Percentiles rank a stretch among this genome's conserved stretches.
These are phyloP conservation scores for Encephalitozoon hellem DNA, from an alignment of 371 early-diverging fungal species.

Conservation along the genomic window DNA sequence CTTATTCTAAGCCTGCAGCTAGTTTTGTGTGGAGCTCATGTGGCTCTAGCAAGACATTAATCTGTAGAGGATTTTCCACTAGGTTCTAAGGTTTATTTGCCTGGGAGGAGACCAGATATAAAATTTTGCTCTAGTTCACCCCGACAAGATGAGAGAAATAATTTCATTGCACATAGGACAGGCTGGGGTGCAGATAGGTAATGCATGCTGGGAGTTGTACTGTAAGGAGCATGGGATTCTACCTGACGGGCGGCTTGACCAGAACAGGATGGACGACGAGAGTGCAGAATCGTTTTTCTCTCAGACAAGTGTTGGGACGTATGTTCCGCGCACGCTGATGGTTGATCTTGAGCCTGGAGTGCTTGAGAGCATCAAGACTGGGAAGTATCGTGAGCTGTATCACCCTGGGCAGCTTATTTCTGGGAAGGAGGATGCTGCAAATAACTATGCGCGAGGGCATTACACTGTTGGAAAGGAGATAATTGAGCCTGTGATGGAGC, in stretches of 20 bases:
- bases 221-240: slow-evolving; percentile 88
- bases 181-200: slow-evolving; percentile 99
- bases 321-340: slow-evolving; percentile 93
- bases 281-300: slow-evolving; percentile 82
- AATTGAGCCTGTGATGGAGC: slow-evolving; percentile 83
- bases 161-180: slow-evolving; percentile 89
- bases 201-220: slow-evolving; percentile 98
- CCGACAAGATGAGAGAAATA: slow-evolving; percentile 78
- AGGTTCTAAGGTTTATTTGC: background rate
- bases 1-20: background rate
- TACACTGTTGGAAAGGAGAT: slow-evolving; percentile 96
- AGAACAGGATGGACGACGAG: slow-evolving; percentile 65
- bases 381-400: slow-evolving; percentile 86
- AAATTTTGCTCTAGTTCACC: slow-evolving; percentile 20
- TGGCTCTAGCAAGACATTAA: background rate
- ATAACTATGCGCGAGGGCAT: slow-evolving; percentile 98
- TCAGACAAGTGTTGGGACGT: slow-evolving; percentile 88
- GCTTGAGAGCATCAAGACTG: slow-evolving; percentile 84
- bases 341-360: slow-evolving; percentile 93
- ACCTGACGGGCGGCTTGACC: slow-evolving; percentile 70
- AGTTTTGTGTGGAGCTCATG: no score
- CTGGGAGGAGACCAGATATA: background rate
- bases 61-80: background rate
- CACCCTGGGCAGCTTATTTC: slow-evolving; percentile 94
- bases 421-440: slow-evolving; percentile 96